Base-by-base conservation (phyloP, 805 yeast species). In the Sporopachydermia quercuum region DNA sequence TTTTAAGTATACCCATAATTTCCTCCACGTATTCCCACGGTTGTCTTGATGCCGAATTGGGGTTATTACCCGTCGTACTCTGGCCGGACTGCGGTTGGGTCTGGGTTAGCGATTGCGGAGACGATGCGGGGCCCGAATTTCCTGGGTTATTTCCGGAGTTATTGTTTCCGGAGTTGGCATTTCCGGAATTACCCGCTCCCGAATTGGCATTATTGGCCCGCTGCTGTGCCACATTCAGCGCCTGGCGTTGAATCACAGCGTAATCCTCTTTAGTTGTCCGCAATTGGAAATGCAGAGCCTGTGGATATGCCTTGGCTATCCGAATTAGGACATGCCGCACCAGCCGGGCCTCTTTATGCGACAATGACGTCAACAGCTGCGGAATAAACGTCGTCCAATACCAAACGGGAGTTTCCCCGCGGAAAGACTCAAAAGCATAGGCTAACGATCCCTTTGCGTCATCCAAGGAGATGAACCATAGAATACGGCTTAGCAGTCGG, bases 371-470 rank as follows among this genome's bases (percentile, higher is more conserved):
- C 48, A 91, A 65, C 43, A 91, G 65, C 58, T 93, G 98, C 2
- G 98, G 98, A 48, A 91, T 86, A 52, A 81, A 91, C 0, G 97
- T 85, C 36, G 91, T 85, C 97, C 97, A 91, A 57, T 89, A 89
- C 99, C 99, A 91, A 2, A 89, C 95, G 3, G 99, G 98, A 35
- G 85, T 85, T 47, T 93, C 99, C 15, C 97, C 96, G 45, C 87
- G 74, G 56, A 84, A 91, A 38, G 81, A 76, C 41, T 86, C 95
- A 58, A 89, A 89, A 0, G 96, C 94, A 44, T 76, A 76, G 0
- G 93, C 74, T 37, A 91, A 65, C 0, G 86, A 71, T 1, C 93
- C 94, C 3, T 74, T 65, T 1, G 79, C 65, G 56, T 91, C 96
- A 58, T 91, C 97, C 59, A 89, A 65, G 45, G 95, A 78, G 40